Base-by-base conservation (phyloP, 106 monocot genomes). In the Acorus calamus region DNA sequence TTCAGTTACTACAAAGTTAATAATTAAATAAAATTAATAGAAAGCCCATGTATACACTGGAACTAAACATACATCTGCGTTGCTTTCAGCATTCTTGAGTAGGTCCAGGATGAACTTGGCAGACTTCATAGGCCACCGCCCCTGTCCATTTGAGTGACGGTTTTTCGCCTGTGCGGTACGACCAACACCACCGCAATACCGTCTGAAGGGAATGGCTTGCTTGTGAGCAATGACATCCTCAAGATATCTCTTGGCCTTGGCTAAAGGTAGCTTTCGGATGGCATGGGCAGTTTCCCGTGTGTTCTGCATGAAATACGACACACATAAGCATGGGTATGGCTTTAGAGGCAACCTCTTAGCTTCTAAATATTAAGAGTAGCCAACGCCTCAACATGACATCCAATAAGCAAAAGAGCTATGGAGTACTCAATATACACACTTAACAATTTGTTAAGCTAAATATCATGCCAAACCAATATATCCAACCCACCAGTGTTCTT, bases 81-180 rank as follows among this genome's bases (percentile, higher is more conserved):
- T 86, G 62, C 81, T 78, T 50, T 81, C 86, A 28, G 81, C 86
- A 73, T 81, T 85, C 55, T 78, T 86, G 5, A 86, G 76, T 58
- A 86, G 57, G 54, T 81, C 86, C 44, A 86, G 68, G 53, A 86
- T 78, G 48, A 86, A 86, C 52, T 47, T 72, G 0, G 81, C 86
- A 51, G 81, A 86, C 57, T 86, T 86, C 42, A 54, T 64, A 48
- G 85, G 85, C 85, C 85, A 81, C 2, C 85, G 77, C 7, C 79
- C 79, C 65, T 74, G 74, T 3, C 79, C 79, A 56, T 79, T 79
- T 10, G 79, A 60, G 65, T 79, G 79, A 61, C 74, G 69, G 46
- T 49, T 51, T 68, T 67, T 75, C 11, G 71, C 71, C 63, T 79
- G 78, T 46, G 78, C 78, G n/a, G 79, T 79, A 3, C 79, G 74